Conservation (phyloP, 257 asterid genomes). For the Prunella vulgaris region DNA sequence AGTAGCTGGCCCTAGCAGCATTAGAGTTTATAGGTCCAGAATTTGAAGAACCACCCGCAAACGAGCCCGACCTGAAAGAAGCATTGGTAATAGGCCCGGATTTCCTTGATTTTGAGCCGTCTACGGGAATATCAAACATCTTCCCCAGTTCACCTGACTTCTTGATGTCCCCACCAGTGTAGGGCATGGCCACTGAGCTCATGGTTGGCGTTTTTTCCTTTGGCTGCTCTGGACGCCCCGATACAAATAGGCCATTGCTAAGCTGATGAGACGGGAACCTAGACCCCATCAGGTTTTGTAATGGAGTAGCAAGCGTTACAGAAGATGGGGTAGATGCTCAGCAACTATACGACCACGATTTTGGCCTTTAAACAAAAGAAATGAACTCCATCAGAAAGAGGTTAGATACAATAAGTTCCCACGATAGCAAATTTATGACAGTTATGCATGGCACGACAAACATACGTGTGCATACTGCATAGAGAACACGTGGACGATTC, state of each 20-base stretch:
- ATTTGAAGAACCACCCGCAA: slow-evolving; percentile 58
- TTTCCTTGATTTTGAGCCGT: slow-evolving; percentile 71
- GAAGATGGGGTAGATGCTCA: slow-evolving; percentile 6
- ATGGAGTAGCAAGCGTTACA: slow-evolving; percentile 14
- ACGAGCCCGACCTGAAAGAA: slow-evolving; percentile 59
- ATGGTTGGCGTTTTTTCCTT: slow-evolving; percentile 68
- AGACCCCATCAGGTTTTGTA: slow-evolving; percentile 62
- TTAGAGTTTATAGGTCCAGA: slow-evolving; percentile 67
- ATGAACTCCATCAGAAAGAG: slow-evolving; percentile 22
- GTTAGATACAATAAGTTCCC: too few relatives aligned
- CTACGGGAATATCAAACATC: slow-evolving; percentile 86
- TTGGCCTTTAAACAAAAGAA: slow-evolving; percentile 29
- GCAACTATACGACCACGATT: slow-evolving; percentile 14
- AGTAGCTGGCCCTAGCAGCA: slow-evolving; percentile 66
- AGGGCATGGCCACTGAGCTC: slow-evolving; percentile 84
- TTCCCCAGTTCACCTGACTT: slow-evolving; percentile 93
- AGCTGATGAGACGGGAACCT: slow-evolving; percentile 95
- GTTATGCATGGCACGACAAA: slow-evolving; percentile 18
- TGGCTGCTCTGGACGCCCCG: slow-evolving; percentile 90
- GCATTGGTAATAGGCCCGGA: slow-evolving; percentile 70
- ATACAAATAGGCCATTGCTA: slow-evolving; percentile 83
- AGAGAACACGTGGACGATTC: not conserved
- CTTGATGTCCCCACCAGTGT: slow-evolving; percentile 91
- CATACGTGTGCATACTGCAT: not conserved
- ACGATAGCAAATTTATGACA: not conserved